Percentiles rank a stretch among this genome's conserved stretches.
Evolutionary conservation across 148 eudicot genomes (phyloP).

Genomic region (Vaccinium myrtillus): DNA sequence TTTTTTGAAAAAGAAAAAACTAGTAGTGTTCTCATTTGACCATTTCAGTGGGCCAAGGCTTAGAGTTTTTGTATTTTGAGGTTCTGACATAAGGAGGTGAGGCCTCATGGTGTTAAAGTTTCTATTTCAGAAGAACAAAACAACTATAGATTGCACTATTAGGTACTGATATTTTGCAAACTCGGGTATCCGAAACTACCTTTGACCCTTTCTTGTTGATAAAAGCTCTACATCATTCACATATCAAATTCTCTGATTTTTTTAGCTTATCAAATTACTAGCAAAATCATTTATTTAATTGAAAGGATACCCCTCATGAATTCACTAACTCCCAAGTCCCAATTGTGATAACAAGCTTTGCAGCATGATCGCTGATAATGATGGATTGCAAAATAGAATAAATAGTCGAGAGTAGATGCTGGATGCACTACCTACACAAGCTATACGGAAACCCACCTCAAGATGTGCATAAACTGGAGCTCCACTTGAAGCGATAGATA

Average conservation of each 20-base stretch:
- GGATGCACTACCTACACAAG: neutral
- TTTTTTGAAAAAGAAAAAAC: neutral
- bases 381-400: neutral
- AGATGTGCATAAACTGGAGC: slow-evolving; percentile 57
- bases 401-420: neutral
- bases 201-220: neutral
- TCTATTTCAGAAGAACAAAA: neutral
- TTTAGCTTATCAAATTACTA: neutral
- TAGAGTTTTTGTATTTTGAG: neutral
- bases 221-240: neutral
- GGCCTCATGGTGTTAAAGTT: neutral
- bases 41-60: neutral
- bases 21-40: neutral
- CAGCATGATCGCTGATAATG: neutral
- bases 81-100: neutral
- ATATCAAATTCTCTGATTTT: neutral
- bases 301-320: neutral
- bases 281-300: neutral
- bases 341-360: neutral
- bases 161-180: neutral
- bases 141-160: neutral
- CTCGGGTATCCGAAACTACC: neutral
- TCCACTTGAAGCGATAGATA: slow-evolving; percentile 47
- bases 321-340: neutral
- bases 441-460: slow-evolving; percentile 38